phyloP scores from a whole-genome alignment of 1,284 basidiomycete genomes.

The Trichosporon faecale region DNA sequence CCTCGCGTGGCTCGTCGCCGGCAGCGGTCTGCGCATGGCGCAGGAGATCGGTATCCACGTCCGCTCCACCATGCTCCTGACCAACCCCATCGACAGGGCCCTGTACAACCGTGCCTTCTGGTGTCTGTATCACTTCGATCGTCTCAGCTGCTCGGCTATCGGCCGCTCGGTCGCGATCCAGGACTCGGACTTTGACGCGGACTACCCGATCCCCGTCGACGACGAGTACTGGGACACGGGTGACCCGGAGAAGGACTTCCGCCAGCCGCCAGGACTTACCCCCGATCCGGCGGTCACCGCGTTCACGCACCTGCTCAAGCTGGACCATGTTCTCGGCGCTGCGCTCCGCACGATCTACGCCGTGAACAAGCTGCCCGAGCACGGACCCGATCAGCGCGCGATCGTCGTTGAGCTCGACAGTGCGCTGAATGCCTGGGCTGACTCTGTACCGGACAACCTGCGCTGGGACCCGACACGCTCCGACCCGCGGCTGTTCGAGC shows the following conservation, averaged over 20 bases:
- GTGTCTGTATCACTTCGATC: slow-evolving; percentile 56
- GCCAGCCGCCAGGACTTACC: slow-evolving; percentile 59
- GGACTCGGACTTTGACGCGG: slow-evolving; percentile 78
- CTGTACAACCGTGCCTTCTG: slow-evolving; percentile 77
- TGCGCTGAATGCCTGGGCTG: slow-evolving; percentile 70
- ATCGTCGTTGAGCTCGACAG: slow-evolving; percentile 69
- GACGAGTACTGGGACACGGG: slow-evolving; percentile 72
- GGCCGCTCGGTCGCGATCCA: slow-evolving; percentile 78
- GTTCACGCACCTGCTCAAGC: slow-evolving; percentile 66
- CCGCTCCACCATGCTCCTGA: slow-evolving; percentile 38
- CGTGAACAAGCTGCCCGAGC: slow-evolving; percentile 59
- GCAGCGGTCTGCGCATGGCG: slow-evolving; percentile 66
- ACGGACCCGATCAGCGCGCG: slow-evolving; percentile 64
- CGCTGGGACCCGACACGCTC: slow-evolving; percentile 70
- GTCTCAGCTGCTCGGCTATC: slow-evolving; percentile 64
- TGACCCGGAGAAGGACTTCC: slow-evolving; percentile 55
- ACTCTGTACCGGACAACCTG: slow-evolving; percentile 65
- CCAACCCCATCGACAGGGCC: slow-evolving; percentile 58
- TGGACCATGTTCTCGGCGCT: slow-evolving; percentile 69
- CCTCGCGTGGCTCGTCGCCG: slow-evolving; percentile 67
- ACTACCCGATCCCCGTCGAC: slow-evolving; percentile 74
- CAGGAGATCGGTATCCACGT: slow-evolving; percentile 52
- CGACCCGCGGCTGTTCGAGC: slow-evolving; percentile 63
- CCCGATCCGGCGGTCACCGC: slow-evolving; percentile 55
- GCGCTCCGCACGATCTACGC: slow-evolving; percentile 71